These are phyloP conservation scores for Spathaspora sp. DNA, from an alignment of 805 yeast genomes.

Conservation along the genomic window DNA sequence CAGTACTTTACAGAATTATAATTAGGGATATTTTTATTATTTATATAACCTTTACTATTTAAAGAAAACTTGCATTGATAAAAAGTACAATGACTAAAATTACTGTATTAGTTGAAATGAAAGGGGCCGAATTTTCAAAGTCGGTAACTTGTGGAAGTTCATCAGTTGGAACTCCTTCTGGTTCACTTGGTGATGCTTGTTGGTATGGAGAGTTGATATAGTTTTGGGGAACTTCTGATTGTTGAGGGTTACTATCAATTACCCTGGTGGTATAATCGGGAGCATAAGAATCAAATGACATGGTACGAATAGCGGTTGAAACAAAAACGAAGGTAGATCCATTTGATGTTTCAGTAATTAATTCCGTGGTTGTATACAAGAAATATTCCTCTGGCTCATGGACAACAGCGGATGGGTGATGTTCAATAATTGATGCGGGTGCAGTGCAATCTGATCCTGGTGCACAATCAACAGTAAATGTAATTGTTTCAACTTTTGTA, in stretches of 20 bases:
- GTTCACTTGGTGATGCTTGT: neutral
- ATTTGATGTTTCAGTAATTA: neutral
- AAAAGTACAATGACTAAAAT: neutral
- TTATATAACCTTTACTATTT: neutral
- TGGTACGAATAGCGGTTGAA: neutral
- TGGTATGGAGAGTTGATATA: too few relatives aligned
- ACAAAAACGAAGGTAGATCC: neutral
- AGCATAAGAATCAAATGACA: neutral
- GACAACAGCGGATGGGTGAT: neutral
- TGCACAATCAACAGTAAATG: neutral
- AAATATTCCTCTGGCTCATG: neutral
- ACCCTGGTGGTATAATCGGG: neutral
- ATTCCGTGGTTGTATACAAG: neutral
- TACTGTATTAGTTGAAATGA: neutral
- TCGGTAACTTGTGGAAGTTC: neutral
- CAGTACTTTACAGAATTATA: too few relatives aligned
- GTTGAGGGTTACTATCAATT: neutral
- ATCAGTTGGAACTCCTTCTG: neutral
- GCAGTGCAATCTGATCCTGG: neutral
- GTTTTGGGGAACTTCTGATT: neutral
- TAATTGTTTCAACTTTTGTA: neutral
- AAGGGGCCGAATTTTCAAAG: neutral
- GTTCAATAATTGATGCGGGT: neutral
- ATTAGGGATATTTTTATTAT: too few relatives aligned
- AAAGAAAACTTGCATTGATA: neutral